These are phyloP conservation scores for Ustilago vetiveriae DNA, from an alignment of 1,284 basidiomycete genomes.

Conservation along the genomic window DNA sequence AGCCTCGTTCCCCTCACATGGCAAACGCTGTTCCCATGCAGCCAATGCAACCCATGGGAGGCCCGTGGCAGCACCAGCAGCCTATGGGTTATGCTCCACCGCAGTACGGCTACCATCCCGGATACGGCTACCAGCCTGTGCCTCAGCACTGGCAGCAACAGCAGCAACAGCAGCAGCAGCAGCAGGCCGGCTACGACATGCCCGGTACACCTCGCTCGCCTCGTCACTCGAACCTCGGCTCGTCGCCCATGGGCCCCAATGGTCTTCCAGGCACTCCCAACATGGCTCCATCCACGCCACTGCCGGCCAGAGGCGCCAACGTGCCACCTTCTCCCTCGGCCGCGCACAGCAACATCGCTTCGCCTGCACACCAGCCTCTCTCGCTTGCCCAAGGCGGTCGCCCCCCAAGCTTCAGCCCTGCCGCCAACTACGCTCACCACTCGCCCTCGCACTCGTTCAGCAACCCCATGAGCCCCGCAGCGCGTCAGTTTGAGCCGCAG, in stretches of 20 bases:
- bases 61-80: slow-evolving; percentile 52
- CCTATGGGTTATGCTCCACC: slow-evolving; percentile 48
- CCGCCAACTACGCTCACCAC: slow-evolving; percentile 43
- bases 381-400: slow-evolving; percentile 44
- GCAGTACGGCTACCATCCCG: slow-evolving; percentile 55
- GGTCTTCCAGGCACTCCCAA: slow-evolving; percentile 53
- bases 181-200: slow-evolving; percentile 51
- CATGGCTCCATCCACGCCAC: slow-evolving; percentile 47
- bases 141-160: slow-evolving; percentile 50
- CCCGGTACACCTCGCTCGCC: slow-evolving; percentile 57
- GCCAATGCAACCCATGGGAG: slow-evolving; percentile 54
- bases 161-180: slow-evolving; percentile 9
- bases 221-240: slow-evolving; percentile 51
- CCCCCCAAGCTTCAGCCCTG: slow-evolving; percentile 43
- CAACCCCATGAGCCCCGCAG: slow-evolving; percentile 65
- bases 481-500: slow-evolving; percentile 64
- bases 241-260: slow-evolving; percentile 59
- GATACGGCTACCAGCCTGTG: slow-evolving; percentile 54
- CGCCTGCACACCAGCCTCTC: slow-evolving; percentile 49
- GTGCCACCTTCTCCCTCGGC: slow-evolving; percentile 50
- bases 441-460: slow-evolving; percentile 59
- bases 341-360: slow-evolving; percentile 44
- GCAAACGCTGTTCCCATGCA: slow-evolving; percentile 54
- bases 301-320: slow-evolving; percentile 35
- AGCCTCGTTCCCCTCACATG: slow-evolving; percentile 60